Evolutionary conservation across 2,329 filamentous ascomycete genomes (phyloP), one percentile per base, ranked within the genome.

Genomic region (Ceratocystiopsis minuta): DNA sequence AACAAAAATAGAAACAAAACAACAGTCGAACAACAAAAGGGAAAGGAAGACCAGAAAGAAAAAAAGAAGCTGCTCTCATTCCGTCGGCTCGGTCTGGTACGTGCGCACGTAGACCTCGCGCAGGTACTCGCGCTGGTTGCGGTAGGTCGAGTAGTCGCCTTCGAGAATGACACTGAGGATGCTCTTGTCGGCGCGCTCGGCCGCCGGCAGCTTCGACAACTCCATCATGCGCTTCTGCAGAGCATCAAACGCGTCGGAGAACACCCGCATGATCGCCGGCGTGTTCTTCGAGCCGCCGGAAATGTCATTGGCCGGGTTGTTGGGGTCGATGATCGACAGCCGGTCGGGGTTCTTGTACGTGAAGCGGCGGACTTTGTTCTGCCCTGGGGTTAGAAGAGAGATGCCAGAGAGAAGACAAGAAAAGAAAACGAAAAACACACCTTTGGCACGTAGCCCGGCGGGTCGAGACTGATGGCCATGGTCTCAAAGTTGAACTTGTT

Each of bases 251-350:
- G 82, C 81, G 2, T 75, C 61, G 1, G 70, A 63, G 56, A 98
- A 96, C 13, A 68, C 66, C n/a, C 65, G 55, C 49, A 83, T 63
- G 39, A 95, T 81, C 10, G 71, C 63, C 0, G 59, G 49, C 9
- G 80, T 82, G 49, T 83, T 80, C 37, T 66, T 70, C 0, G 86
- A 90, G 11, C 87, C 87, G 11, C 86, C 86, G 0, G 90, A 79
- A 20, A 98, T 90, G 53, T 98, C 90, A 56, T 96, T 96, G 20
- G 68, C 63, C 0, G 72, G 57, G 45, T 83, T 81, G 57, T 96
- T 94, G 0, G 90, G 90, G 54, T 98, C 90, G 45, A 94, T 80
- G 52, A 98, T 94, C 10, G 80, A 82, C 2, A 98, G 66, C 2
- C 85, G 75, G 40, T 79, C 67, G 14, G 57, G 59, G 52, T 78